A percentile compares a stretch with the other conserved stretches of the same genome.
phyloP scores from a whole-genome alignment of 1,284 basidiomycete species.

The Gymnopus androsaceus region DNA sequence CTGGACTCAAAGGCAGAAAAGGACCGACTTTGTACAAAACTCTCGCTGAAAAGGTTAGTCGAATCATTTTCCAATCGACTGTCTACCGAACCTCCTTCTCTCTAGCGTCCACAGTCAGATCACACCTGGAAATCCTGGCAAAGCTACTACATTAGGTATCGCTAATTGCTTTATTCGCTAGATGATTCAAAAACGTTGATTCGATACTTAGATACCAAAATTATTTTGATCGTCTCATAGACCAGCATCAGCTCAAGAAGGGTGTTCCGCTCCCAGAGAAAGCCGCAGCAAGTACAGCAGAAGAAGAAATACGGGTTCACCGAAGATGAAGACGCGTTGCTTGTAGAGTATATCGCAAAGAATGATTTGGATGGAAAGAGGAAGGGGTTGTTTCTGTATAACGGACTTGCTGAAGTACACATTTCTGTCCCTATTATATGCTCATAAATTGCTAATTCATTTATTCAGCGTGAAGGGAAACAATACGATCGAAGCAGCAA shows the following conservation, averaged over 20 bases:
- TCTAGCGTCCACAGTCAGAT: neutral
- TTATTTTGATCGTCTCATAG: constrained; percentile 2
- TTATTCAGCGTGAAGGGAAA: neutral
- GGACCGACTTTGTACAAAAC: neutral
- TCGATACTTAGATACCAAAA: no score
- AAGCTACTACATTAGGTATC: neutral
- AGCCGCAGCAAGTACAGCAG: neutral
- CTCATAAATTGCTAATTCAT: neutral
- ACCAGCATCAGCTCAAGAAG: neutral
- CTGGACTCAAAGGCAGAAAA: neutral
- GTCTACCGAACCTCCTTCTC: neutral
- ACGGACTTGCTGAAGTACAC: neutral
- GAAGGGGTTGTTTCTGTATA: neutral
- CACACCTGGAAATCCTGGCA: constrained; percentile 5
- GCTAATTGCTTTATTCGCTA: no score
- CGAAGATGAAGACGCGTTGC: neutral
- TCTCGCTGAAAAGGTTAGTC: constrained; percentile 2
- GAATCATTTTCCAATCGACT: neutral
- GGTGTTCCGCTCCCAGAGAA: neutral
- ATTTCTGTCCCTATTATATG: neutral
- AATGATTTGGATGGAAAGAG: neutral
- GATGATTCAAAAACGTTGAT: no score
- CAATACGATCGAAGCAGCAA: neutral
- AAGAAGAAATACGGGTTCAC: neutral
- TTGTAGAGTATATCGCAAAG: neutral